These are phyloP conservation scores for Paraconiothyrium sp. DNA, from an alignment of 2,329 filamentous ascomycete genomes.

Conservation along the genomic window DNA sequence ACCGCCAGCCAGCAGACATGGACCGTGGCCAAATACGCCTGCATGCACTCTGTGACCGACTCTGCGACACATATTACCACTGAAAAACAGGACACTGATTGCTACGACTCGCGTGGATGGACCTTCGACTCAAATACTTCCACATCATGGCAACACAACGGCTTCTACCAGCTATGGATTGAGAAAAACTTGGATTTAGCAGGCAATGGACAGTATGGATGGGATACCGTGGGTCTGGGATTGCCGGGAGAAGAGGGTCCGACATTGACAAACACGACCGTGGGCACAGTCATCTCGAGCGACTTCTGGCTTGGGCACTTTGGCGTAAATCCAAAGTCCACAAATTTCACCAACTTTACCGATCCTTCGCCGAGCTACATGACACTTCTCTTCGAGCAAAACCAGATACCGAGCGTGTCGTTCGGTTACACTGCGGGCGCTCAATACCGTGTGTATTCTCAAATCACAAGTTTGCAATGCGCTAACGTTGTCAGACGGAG, in stretches of 20 bases:
- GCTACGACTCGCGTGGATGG: conserved; percentile 66
- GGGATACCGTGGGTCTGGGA: conserved; percentile 58
- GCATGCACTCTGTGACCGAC: conserved; percentile 44
- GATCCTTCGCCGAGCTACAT: conserved; percentile 65
- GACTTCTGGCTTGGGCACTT: conserved; percentile 59
- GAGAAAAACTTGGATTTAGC: conserved; percentile 64
- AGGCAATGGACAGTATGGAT: conserved; percentile 72
- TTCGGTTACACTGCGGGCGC: conserved; percentile 81
- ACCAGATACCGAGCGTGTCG: conserved; percentile 74
- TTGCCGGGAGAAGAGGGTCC: conserved; percentile 51
- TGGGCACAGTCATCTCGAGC: conserved; percentile 51
- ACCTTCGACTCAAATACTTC: conserved; percentile 66
- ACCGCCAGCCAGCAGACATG: conserved; percentile 77
- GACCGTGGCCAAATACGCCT: conserved; percentile 61
- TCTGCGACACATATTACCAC: conserved; percentile 56
- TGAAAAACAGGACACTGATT: conserved; percentile 48
- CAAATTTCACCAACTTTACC: conserved; percentile 62
- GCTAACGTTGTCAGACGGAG: conserved; percentile 35
- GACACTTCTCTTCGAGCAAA: conserved; percentile 61
- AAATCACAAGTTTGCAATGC: neutral
- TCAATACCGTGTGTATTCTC: conserved; percentile 68
- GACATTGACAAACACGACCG: conserved; percentile 53
- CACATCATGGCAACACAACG: conserved; percentile 66
- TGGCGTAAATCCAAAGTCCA: conserved; percentile 60
- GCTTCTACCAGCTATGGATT: conserved; percentile 68